Conservation (phyloP, 805 yeast genomes). For the Starmerella potacharoeniae region DNA sequence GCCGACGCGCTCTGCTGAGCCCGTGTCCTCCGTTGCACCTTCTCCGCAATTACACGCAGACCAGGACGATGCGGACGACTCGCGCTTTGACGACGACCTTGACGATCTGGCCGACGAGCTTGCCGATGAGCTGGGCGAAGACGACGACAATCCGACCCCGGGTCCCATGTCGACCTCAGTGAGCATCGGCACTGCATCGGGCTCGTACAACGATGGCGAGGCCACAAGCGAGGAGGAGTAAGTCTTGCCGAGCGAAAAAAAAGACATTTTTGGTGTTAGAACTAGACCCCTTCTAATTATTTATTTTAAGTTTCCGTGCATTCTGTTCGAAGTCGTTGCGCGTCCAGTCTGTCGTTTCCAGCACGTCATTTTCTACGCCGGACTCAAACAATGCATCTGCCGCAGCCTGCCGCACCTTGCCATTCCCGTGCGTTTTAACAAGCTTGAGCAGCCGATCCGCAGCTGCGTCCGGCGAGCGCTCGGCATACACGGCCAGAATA, state of each 20-base stretch:
- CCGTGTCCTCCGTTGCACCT: neutral
- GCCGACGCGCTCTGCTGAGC: no score
- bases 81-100: slow-evolving; percentile 24
- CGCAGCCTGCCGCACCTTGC: slow-evolving; percentile 31
- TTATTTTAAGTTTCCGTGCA: neutral
- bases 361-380: slow-evolving; percentile 8
- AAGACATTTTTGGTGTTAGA: neutral
- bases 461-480: slow-evolving; percentile 7
- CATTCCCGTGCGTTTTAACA: slow-evolving; percentile 26
- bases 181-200: slow-evolving; percentile 17
- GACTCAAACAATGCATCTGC: slow-evolving; percentile 36
- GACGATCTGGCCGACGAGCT: slow-evolving; percentile 26
- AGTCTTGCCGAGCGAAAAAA: no score
- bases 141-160: slow-evolving; percentile 5
- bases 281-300: neutral
- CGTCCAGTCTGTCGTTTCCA: slow-evolving; percentile 19
- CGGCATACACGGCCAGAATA: slow-evolving; percentile 6
- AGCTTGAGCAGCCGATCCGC: slow-evolving; percentile 26
- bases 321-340: neutral
- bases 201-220: slow-evolving; percentile 16
- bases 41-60: neutral
- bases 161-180: neutral
- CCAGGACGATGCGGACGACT: neutral
- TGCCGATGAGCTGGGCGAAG: slow-evolving; percentile 26
- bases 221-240: slow-evolving; percentile 21